phyloP scores from a whole-genome alignment of 768 basidiomycete genomes.

The Suillus paluster region DNA sequence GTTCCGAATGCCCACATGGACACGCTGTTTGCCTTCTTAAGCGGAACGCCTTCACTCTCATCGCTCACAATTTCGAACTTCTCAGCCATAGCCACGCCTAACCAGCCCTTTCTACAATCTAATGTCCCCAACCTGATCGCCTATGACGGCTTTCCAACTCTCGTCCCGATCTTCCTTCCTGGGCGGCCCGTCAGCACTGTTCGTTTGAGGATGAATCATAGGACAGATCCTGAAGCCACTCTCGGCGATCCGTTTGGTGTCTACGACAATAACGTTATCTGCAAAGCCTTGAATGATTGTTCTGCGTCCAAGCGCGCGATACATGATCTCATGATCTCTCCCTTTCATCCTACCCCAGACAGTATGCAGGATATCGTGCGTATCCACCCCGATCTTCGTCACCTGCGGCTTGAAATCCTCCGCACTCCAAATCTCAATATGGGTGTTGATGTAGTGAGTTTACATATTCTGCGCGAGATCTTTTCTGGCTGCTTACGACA shows the following conservation, averaged over 20 bases:
- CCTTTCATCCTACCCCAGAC: slow-evolving; percentile 1
- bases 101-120: background rate
- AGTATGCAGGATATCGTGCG: slow-evolving; percentile 1
- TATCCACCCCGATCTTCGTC: slow-evolving; percentile 1
- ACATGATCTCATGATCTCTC: background rate
- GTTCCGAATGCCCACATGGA: background rate
- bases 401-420: slow-evolving; percentile 5
- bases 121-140: background rate
- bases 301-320: background rate
- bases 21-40: background rate
- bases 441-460: background rate
- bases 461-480: background rate
- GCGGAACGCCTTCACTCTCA: background rate
- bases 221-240: background rate
- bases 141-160: background rate
- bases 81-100: background rate
- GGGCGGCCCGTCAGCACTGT: background rate
- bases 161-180: background rate
- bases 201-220: slow-evolving; percentile 6
- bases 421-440: background rate
- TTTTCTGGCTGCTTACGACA: background rate
- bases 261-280: background rate
- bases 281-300: background rate
- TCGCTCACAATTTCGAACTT: slow-evolving; percentile 3
- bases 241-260: slow-evolving; percentile 1